Conservation (phyloP, 441 rosid species). For the Gossypium aridum region DNA sequence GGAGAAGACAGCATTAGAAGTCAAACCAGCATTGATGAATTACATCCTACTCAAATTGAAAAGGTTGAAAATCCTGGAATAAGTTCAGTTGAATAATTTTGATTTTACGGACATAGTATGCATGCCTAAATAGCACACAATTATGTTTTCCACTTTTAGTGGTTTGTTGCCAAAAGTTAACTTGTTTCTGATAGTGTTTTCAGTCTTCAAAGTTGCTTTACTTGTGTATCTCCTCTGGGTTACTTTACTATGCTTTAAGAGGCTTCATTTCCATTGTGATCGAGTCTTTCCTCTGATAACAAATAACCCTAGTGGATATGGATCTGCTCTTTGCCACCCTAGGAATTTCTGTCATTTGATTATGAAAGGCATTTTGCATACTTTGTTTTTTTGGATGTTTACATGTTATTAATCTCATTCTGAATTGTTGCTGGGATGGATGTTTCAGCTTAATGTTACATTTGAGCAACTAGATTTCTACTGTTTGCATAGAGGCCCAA, state of each 20-base stretch:
- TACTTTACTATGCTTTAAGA: background rate
- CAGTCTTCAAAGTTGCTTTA: background rate
- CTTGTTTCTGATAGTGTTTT: background rate
- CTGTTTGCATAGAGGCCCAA: background rate
- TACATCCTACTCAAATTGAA: slow-evolving; percentile 30
- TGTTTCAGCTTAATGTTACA: background rate
- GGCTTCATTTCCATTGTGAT: background rate
- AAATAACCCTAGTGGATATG: background rate
- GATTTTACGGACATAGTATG: background rate
- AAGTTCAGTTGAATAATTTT: background rate
- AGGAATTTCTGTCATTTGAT: background rate
- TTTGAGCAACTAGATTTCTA: slow-evolving; percentile 1
- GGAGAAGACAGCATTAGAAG: slow-evolving; percentile 29
- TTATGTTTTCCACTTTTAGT: slow-evolving; percentile 3
- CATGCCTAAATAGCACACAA: background rate
- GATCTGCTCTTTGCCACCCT: background rate
- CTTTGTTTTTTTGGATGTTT: background rate
- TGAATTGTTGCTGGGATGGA: background rate
- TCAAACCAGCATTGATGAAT: slow-evolving; percentile 28
- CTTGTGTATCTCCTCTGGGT: background rate
- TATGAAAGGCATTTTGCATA: background rate
- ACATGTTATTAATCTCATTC: background rate
- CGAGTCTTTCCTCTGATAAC: background rate
- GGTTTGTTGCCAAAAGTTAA: background rate
- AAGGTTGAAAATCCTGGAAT: slow-evolving; percentile 32